Conservation (phyloP, 768 basidiomycete genomes). For the Lyophyllum semitale region DNA sequence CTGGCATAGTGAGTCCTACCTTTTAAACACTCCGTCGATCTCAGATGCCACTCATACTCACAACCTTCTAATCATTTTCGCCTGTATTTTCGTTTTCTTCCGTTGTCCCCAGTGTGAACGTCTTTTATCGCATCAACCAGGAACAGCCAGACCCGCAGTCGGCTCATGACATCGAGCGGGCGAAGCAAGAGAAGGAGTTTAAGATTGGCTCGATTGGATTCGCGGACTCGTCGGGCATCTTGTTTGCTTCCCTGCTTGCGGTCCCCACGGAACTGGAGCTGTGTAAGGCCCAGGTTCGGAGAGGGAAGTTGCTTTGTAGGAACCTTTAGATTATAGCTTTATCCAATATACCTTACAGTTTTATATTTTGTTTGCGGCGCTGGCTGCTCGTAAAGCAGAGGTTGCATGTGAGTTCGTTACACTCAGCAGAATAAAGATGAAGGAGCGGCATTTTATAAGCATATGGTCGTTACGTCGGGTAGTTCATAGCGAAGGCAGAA, state of each 20-base stretch:
- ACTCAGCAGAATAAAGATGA: too few relatives aligned
- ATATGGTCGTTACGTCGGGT: too few relatives aligned
- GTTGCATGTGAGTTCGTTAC: too few relatives aligned
- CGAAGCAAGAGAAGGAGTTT: conserved; percentile 82
- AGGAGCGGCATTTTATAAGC: too few relatives aligned
- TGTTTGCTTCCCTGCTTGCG: conserved; percentile 63
- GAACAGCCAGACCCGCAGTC: conserved; percentile 53
- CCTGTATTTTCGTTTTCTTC: background rate
- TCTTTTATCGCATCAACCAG: conserved; percentile 82
- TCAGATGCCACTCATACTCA: background rate
- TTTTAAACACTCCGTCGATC: conserved; percentile 1
- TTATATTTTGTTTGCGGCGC: too few relatives aligned
- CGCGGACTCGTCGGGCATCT: conserved; percentile 76
- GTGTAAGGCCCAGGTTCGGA: conserved; percentile 69
- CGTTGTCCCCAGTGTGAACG: conserved; percentile 79
- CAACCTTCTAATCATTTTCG: background rate
- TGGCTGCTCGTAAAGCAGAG: too few relatives aligned
- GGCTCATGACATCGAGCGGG: conserved; percentile 54
- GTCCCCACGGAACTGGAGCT: conserved; percentile 77
- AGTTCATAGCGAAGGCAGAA: too few relatives aligned
- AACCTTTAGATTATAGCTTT: background rate
- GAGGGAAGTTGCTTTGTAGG: conserved; percentile 71
- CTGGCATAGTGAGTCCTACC: conserved; percentile 80
- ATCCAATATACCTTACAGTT: too few relatives aligned
- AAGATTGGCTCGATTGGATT: conserved; percentile 90